Percentiles rank a stretch among this genome's conserved stretches.
phyloP scores from a whole-genome alignment of 768 basidiomycete species.

The Tephrocybe rancida region DNA sequence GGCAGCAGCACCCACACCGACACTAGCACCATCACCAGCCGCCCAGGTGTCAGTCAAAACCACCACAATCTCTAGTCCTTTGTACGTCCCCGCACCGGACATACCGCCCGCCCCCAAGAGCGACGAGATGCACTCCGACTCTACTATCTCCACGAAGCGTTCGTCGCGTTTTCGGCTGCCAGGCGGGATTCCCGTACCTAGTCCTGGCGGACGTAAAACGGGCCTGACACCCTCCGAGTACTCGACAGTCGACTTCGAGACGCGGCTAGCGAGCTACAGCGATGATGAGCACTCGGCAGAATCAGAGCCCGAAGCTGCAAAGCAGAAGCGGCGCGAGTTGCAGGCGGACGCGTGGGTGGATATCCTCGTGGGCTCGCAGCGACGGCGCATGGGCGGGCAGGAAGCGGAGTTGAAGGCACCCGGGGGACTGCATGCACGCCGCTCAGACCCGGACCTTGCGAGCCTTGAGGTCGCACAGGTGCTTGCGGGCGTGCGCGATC shows the following conservation, averaged over 20 bases:
- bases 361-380: conserved; percentile 69
- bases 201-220: conserved; percentile 52
- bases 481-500: conserved; percentile 55
- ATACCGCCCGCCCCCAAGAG: conserved; percentile 28
- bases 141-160: conserved; percentile 36
- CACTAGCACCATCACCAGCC: conserved; percentile 15
- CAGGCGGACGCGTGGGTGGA: conserved; percentile 87
- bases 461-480: conserved; percentile 75
- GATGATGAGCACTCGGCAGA: conserved; percentile 42
- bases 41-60: neutral
- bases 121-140: conserved; percentile 37
- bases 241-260: conserved; percentile 82
- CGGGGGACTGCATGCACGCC: conserved; percentile 18
- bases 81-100: conserved; percentile 23
- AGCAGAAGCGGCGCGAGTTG: conserved; percentile 50
- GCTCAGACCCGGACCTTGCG: conserved; percentile 67
- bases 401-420: conserved; percentile 43
- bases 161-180: conserved; percentile 63
- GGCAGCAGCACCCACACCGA: neutral
- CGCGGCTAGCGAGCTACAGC: conserved; percentile 69
- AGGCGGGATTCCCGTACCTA: conserved; percentile 51
- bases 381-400: conserved; percentile 54
- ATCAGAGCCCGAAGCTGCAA: conserved; percentile 41
- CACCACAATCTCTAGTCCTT: conserved; percentile 20
- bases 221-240: conserved; percentile 73